Conservation (phyloP, 345 rosid genomes). For the Fremontodendron californicum region DNA sequence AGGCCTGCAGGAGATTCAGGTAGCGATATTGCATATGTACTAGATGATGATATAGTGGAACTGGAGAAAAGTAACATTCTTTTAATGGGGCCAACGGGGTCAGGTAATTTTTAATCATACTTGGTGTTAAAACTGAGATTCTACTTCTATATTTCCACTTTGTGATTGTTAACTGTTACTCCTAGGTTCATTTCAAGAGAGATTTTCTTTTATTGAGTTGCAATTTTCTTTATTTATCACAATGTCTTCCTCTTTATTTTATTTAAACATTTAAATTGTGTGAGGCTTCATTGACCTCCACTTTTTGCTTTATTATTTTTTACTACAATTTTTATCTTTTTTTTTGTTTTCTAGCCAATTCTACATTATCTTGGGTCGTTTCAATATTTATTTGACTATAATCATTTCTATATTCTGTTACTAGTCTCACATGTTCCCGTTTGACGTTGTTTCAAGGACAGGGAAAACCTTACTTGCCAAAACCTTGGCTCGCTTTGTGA, state of each 20-base stretch:
- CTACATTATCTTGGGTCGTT: not conserved
- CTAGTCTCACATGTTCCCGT: slow-evolving; percentile 35
- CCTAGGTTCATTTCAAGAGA: not conserved
- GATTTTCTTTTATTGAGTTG: not conserved
- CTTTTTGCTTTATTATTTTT: not conserved
- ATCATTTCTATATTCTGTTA: slow-evolving; percentile 9
- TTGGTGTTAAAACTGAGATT: not conserved
- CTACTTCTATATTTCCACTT: not conserved
- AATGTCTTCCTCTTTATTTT: not conserved
- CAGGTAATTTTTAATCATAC: slow-evolving; percentile 53
- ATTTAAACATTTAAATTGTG: not conserved
- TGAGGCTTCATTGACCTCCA: not conserved
- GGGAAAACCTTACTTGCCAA: slow-evolving; percentile 99
- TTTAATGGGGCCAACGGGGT: slow-evolving; percentile 98
- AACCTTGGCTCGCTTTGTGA: slow-evolving; percentile 93
- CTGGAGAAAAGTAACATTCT: slow-evolving; percentile 99
- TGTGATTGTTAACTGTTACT: not conserved
- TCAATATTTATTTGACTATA: slow-evolving; percentile 4
- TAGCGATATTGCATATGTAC: slow-evolving; percentile 33
- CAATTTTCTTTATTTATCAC: not conserved
- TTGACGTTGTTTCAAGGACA: slow-evolving; percentile 63
- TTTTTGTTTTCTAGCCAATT: not conserved
- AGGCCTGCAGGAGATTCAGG: slow-evolving; percentile 66
- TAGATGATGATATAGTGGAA: slow-evolving; percentile 81
- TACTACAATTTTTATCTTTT: not conserved